Evolutionary conservation across 352 stramenopile genomes (phyloP).

Genomic region (Aphanomyces euteiches): DNA sequence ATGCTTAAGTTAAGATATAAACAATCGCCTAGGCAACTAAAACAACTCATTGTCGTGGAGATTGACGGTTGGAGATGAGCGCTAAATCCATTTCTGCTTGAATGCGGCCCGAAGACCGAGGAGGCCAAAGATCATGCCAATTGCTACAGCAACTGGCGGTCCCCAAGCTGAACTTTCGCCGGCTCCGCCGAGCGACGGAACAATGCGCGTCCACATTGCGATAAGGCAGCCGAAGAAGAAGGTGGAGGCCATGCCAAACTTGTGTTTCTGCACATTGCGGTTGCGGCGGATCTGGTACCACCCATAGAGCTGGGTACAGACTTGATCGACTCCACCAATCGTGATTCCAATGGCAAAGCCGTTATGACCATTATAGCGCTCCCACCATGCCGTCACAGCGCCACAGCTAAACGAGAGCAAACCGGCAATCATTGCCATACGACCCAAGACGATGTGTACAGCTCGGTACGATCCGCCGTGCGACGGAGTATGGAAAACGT

Average conservation of each 20-base stretch:
- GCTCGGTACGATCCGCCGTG: background rate
- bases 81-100: background rate
- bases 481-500: conserved; percentile 13
- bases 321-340: background rate
- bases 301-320: background rate
- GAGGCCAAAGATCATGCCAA: background rate
- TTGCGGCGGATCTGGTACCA: conserved; percentile 14
- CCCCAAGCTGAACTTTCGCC: background rate
- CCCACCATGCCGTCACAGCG: background rate
- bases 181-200: background rate
- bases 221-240: conserved; percentile 25
- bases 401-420: background rate
- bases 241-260: background rate
- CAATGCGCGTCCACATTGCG: background rate
- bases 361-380: conserved; percentile 11
- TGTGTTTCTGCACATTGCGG: background rate
- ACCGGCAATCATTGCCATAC: conserved; percentile 7
- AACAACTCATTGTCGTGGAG: too few species aligned
- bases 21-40: too few species aligned
- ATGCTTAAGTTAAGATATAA: too few species aligned
- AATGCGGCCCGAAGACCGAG: background rate
- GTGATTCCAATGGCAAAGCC: conserved; percentile 1
- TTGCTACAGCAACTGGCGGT: background rate
- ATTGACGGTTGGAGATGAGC: too few species aligned
- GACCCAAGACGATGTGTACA: conserved; percentile 8